phyloP scores from a whole-genome alignment of 1,284 basidiomycete species.

The Tremellales sp. region DNA sequence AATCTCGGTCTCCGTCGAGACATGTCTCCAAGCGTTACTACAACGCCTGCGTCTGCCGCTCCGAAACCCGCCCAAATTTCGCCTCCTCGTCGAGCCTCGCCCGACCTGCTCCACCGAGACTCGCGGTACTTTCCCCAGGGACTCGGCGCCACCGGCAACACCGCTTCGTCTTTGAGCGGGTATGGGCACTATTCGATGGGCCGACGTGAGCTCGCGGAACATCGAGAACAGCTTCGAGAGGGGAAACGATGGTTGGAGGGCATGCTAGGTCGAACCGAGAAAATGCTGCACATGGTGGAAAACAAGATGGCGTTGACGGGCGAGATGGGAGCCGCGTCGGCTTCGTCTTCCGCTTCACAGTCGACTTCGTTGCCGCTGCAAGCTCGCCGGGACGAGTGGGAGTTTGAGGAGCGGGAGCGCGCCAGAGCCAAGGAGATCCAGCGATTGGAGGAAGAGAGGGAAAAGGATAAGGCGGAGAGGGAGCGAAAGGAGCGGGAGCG shows the following conservation, averaged over 20 bases:
- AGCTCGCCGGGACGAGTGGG: conserved; percentile 33
- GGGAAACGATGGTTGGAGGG: conserved; percentile 47
- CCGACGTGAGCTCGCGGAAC: conserved; percentile 43
- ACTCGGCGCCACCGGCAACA: conserved; percentile 1
- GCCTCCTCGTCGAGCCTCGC: conserved; percentile 28
- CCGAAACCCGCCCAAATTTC: conserved; percentile 14
- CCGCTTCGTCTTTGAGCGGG: conserved; percentile 5
- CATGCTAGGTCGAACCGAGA: conserved; percentile 46
- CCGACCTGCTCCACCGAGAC: conserved; percentile 22
- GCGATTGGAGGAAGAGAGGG: conserved; percentile 38
- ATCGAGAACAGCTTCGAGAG: conserved; percentile 47
- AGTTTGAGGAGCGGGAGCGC: conserved; percentile 43
- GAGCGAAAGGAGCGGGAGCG: conserved; percentile 32
- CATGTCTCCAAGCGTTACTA: conserved; percentile 14
- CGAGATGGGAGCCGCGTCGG: conserved; percentile 3
- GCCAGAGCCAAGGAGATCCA: conserved; percentile 37
- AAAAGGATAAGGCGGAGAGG: conserved; percentile 34
- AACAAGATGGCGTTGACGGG: conserved; percentile 36
- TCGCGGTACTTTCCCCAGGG: conserved; percentile 11
- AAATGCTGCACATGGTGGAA: conserved; percentile 43
- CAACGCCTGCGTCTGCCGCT: conserved; percentile 7
- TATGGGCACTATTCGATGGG: conserved; percentile 38
- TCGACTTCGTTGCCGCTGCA: neutral
- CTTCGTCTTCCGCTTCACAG: conserved; percentile 4
- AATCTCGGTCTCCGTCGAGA: conserved; percentile 31